Evolutionary conservation across 192 early-diverging fungal genomes (phyloP).

Genomic region (Coemansia sp.): DNA sequence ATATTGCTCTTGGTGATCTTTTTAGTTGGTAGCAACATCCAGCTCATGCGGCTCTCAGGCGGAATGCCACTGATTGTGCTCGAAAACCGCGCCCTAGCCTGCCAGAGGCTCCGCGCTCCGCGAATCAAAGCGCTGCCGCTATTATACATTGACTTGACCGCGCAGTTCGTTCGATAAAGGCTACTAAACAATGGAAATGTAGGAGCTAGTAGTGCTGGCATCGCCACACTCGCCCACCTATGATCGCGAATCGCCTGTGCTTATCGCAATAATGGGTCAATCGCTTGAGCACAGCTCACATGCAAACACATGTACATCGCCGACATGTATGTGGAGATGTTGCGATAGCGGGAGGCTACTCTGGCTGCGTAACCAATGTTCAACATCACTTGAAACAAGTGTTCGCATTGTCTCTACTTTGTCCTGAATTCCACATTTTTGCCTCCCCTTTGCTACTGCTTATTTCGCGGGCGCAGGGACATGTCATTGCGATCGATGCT

Average conservation of each 20-base stretch:
- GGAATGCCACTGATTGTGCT: slow-evolving; percentile 9
- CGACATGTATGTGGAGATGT: background rate
- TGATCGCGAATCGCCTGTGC: background rate
- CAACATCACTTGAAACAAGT: background rate
- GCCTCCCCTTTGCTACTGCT: background rate
- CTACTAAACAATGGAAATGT: background rate
- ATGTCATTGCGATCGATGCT: background rate
- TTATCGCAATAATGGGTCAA: background rate
- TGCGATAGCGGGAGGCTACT: background rate
- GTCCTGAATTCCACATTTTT: background rate
- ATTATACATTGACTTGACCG: background rate
- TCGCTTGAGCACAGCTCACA: background rate
- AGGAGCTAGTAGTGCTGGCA: background rate
- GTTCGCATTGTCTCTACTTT: background rate
- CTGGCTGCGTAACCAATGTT: background rate
- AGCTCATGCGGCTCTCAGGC: slow-evolving; percentile 34
- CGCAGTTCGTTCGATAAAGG: background rate
- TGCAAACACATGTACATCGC: background rate
- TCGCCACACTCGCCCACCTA: background rate
- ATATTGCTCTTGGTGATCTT: slow-evolving; percentile 18
- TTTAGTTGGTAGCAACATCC: slow-evolving; percentile 54
- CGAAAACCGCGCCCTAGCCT: background rate
- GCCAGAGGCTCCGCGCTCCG: background rate
- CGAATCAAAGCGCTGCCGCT: slow-evolving; percentile 4
- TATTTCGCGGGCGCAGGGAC: background rate